Evolutionary conservation across 345 rosid species (phyloP), one percentile per base, ranked within the genome.

Genomic region (Hibiscus syriacus): DNA sequence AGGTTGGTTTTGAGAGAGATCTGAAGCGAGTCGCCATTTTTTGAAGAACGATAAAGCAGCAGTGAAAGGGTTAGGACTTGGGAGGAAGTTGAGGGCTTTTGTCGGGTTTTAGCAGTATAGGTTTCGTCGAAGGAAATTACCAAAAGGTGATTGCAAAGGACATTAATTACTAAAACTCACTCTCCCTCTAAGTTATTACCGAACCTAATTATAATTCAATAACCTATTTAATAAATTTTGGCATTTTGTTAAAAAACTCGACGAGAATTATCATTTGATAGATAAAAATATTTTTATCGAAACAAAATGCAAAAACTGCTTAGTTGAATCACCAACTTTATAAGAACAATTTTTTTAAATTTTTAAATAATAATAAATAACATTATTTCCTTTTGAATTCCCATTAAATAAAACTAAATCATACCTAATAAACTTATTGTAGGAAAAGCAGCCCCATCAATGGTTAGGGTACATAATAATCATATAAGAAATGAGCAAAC

Each of bases 21-120:
- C 96, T 77, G 70, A 72, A 85, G 29, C 92, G 87, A 55, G 84
- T 81, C 54, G 97, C 97, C 98, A 92, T n/a, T 85, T 78, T 72
- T 45, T 17, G 32, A 11, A 29, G 41, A 4, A 46, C 27, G 8
- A 22, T 7, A 55, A 45, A 2, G 8, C 62, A 17, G 39, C 25
- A 46, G 50, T 10, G 41, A 49, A 45, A 60, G 71, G 50, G 26
- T 55, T 61, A 64, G 78, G 77, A 73, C 55, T 55, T 61, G 59
- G 78, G 75, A 73, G 50, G 3, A 16, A 17, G 2, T 17, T n/a
- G 13, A 27, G 62, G 77, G 55, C 13, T 49, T 63, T 74, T 6
- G 74, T n/a, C 23, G 68, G 80, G 76, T 36, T 75, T 74, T 45
- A 39, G 55, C 2, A 14, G 0, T 19, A 20, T 50, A 56, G 32